phyloP scores from a whole-genome alignment of 176 grass and related monocot species.

The Echinochloa phyllopogon region DNA sequence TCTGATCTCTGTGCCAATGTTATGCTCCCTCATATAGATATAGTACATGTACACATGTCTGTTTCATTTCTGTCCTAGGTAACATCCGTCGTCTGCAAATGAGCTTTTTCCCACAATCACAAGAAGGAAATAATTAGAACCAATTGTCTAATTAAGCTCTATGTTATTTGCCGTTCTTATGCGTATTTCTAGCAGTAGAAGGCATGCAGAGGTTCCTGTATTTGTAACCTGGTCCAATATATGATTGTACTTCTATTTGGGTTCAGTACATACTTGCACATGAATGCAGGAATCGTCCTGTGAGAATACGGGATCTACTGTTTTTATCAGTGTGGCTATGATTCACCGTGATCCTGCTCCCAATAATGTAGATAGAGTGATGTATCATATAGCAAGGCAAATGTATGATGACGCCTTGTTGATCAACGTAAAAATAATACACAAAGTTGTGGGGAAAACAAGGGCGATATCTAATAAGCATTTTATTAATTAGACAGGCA shows the following conservation, averaged over 20 bases:
- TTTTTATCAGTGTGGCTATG: neutral
- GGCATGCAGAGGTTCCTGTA: neutral
- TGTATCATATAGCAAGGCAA: neutral
- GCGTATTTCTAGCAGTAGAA: neutral
- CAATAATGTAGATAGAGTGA: neutral
- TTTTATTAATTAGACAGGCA: neutral
- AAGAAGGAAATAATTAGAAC: neutral
- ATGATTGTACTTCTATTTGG: neutral
- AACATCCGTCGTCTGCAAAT: neutral
- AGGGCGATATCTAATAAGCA: neutral
- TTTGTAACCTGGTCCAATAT: neutral
- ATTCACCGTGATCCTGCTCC: neutral
- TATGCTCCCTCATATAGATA: neutral
- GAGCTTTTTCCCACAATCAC: neutral
- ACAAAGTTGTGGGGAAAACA: neutral
- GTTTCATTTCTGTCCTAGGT: neutral
- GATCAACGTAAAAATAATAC: neutral
- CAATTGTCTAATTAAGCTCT: neutral
- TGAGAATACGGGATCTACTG: neutral
- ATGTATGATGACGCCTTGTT: conserved; percentile 1
- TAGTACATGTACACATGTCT: neutral
- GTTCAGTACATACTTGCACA: neutral
- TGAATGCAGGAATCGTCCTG: neutral
- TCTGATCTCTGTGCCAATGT: neutral
- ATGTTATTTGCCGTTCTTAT: neutral